Percentiles rank a stretch among this genome's conserved stretches.
These are phyloP conservation scores for Vaccinium vitisidaea DNA, from an alignment of 148 eudicot species.

Conservation along the genomic window DNA sequence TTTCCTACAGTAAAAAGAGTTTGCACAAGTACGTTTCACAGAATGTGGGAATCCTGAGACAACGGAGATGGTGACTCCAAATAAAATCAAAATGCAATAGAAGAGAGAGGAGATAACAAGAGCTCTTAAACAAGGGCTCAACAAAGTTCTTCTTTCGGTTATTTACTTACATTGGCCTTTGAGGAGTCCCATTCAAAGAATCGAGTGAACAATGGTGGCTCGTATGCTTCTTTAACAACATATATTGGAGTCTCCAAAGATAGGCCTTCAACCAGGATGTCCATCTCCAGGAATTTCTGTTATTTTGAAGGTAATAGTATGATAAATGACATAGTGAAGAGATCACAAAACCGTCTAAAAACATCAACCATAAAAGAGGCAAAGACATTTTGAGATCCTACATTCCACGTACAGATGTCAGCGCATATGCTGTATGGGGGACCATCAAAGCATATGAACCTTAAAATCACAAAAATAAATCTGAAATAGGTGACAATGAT, in stretches of 20 bases:
- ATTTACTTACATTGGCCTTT: constrained; percentile 52
- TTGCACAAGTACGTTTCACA: not conserved
- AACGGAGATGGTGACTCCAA: not conserved
- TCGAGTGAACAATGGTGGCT: constrained; percentile 63
- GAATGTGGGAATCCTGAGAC: not conserved
- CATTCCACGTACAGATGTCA: not conserved
- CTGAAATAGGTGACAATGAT: not conserved
- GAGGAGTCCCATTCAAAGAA: constrained; percentile 68
- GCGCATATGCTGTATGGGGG: not conserved
- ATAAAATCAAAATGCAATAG: not conserved
- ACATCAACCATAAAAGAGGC: not conserved
- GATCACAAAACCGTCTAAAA: not conserved
- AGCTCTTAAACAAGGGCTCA: not conserved
- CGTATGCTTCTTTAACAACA: constrained; percentile 55
- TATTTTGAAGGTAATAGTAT: not conserved
- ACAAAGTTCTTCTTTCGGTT: constrained; percentile 4
- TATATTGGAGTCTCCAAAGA: constrained; percentile 47
- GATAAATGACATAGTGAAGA: not conserved
- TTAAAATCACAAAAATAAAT: not conserved
- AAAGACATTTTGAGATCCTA: not conserved
- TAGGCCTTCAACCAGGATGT: constrained; percentile 47
- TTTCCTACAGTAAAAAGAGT: not conserved
- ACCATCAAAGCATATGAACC: not conserved
- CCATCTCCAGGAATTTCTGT: constrained; percentile 62
- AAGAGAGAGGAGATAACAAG: not conserved